phyloP scores from a whole-genome alignment of 768 basidiomycete genomes.

The Boletus reticuloceps region DNA sequence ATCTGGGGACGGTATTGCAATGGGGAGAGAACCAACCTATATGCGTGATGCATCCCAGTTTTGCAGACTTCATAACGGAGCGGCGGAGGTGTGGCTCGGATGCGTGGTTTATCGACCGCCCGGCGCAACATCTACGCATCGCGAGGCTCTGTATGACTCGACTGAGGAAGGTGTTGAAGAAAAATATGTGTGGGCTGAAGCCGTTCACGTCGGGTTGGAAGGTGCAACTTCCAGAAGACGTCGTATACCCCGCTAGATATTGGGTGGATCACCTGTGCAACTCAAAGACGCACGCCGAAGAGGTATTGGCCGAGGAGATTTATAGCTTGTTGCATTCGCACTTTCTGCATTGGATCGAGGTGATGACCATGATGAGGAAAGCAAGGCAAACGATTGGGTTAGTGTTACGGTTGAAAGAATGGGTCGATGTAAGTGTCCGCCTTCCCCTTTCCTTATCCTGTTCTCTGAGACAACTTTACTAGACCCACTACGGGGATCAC shows the following conservation, averaged over 20 bases:
- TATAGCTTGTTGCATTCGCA: conserved; percentile 20
- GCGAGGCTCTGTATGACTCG: conserved; percentile 25
- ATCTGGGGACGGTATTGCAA: conserved; percentile 26
- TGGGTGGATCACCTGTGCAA: conserved; percentile 33
- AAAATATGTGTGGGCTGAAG: conserved; percentile 24
- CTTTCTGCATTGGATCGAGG: conserved; percentile 35
- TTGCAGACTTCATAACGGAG: conserved; percentile 34
- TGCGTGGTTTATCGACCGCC: conserved; percentile 29
- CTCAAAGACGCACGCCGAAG: conserved; percentile 1
- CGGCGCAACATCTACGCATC: conserved; percentile 17
- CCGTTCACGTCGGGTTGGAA: conserved; percentile 18
- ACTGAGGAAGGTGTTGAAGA: conserved; percentile 17
- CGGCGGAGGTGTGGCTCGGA: conserved; percentile 26
- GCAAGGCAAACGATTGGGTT: conserved; percentile 32
- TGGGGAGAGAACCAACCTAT: conserved; percentile 29
- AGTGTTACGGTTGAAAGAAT: conserved; percentile 25
- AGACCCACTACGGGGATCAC: conserved; percentile 15
- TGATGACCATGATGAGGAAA: conserved; percentile 29
- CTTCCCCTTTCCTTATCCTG: not conserved
- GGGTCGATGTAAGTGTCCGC: conserved; percentile 20
- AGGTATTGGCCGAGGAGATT: conserved; percentile 13
- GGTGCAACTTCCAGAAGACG: conserved; percentile 21
- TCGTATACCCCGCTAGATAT: conserved; percentile 23
- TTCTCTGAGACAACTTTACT: not conserved
- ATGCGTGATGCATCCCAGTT: conserved; percentile 32